Evolutionary conservation across 1,284 basidiomycete genomes (phyloP).

Genomic region (Salmacisia buchloeana): DNA sequence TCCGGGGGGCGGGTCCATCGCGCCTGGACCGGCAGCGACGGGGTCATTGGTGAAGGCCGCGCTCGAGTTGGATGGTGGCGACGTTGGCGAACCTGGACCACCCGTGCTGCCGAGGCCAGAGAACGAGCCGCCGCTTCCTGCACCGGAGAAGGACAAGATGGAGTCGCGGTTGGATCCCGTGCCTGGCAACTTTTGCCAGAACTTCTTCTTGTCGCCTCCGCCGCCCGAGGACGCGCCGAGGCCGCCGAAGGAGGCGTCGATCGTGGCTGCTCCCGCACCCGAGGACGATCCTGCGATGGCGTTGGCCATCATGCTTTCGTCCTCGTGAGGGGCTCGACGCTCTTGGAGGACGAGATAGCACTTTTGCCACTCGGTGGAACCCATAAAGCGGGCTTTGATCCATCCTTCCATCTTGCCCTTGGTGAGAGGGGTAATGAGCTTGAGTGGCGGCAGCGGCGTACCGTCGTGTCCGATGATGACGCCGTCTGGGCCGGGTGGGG

Average conservation of each 20-base stretch:
- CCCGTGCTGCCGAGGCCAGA: neutral
- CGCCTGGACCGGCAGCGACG: conserved; percentile 18
- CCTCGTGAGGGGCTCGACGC: conserved; percentile 1
- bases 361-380: conserved; percentile 91
- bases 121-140: neutral
- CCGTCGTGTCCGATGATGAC: neutral
- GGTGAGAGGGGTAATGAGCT: conserved; percentile 37
- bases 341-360: conserved; percentile 73
- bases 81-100: no score
- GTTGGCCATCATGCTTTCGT: neutral
- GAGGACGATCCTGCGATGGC: neutral
- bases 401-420: conserved; percentile 82
- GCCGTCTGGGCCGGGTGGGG: neutral
- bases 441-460: neutral
- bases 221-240: conserved; percentile 3
- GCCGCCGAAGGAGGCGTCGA: neutral
- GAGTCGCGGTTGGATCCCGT: conserved; percentile 29
- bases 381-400: conserved; percentile 83
- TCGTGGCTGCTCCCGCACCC: no score
- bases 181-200: conserved; percentile 21
- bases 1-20: conserved; percentile 35
- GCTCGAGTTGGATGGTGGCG: no score
- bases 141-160: conserved; percentile 27
- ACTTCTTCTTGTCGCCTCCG: conserved; percentile 19
- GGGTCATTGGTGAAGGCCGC: conserved; percentile 5